Evolutionary conservation across 2,329 filamentous ascomycete species (phyloP).

Genomic region (Fusarium sp.): DNA sequence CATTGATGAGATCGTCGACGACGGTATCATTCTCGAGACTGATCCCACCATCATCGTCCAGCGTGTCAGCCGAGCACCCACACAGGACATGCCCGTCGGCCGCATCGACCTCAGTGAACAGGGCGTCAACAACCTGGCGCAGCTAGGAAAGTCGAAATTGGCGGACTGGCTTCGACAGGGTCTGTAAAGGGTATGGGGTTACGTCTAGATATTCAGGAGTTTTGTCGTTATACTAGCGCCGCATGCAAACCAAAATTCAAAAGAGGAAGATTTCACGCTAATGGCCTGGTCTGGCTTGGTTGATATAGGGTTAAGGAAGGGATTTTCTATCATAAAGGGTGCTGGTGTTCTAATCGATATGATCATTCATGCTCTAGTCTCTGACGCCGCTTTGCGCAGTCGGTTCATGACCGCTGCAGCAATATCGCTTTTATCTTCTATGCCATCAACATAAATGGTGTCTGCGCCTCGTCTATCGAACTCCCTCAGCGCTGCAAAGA

Average conservation of each 20-base stretch:
- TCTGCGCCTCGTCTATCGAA: conserved; percentile 84
- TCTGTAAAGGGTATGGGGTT: conserved; percentile 60
- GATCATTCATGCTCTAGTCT: conserved; percentile 62
- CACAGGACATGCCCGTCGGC: conserved; percentile 91
- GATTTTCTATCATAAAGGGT: conserved; percentile 43
- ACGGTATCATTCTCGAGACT: conserved; percentile 96
- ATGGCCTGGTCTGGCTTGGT: conserved; percentile 40
- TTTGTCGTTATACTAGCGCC: conserved; percentile 48
- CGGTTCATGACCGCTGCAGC: conserved; percentile 90
- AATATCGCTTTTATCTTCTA: conserved; percentile 81
- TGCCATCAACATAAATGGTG: conserved; percentile 90
- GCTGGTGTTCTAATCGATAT: conserved; percentile 49
- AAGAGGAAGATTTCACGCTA: conserved; percentile 38
- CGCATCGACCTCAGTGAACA: conserved; percentile 96
- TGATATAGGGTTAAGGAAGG: conserved; percentile 33
- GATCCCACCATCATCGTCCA: conserved; percentile 95
- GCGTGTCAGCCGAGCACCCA: conserved; percentile 90
- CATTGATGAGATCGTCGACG: conserved; percentile 94
- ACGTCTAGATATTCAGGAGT: conserved; percentile 42
- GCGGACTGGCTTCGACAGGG: conserved; percentile 92
- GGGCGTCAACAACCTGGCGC: conserved; percentile 91
- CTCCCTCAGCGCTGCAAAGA: conserved; percentile 89
- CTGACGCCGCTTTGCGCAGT: conserved; percentile 79
- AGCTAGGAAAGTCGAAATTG: conserved; percentile 92
- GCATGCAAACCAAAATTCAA: conserved; percentile 43